Base-by-base conservation (phyloP, 2,329 filamentous ascomycete genomes). In the Fusarium buharicum region DNA sequence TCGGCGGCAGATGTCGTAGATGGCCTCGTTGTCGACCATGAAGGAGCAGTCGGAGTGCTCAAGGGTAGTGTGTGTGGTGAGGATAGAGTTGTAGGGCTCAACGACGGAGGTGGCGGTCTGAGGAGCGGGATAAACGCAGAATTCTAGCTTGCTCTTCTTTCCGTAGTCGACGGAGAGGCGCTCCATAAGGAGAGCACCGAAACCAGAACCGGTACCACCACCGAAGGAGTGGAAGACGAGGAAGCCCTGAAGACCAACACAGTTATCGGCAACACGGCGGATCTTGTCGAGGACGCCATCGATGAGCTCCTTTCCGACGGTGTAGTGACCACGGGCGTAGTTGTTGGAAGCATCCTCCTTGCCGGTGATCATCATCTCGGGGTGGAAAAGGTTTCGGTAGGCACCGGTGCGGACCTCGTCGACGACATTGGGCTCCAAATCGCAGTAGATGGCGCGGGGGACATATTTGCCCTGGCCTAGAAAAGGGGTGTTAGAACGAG, bases 291-390 rank as follows among this genome's bases (percentile, higher is more conserved):
- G 84, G 64, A 98, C 95, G 79, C 93, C 90, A 80, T 99, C 95
- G 73, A 98, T 97, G 80, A 99, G 88, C 86, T 99, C 95, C 88
- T 98, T 98, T 79, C 95, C 95, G 73, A 98, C 93, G 66, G 95
- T 99, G 87, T 99, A 99, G 86, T 99, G 95, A 71, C 95, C 95
- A 87, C 95, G 94, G 73, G 95, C 95, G 77, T 98, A 98, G 90
- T 99, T 99, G 91, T 99, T 99, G 72, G 94, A 97, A 71, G 95
- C 95, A 89, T 98, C 95, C 87, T 98, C 95, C 90, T 98, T 98
- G 82, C 95, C 95, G 68, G 92, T 97, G 82, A 99, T 97, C 94
- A 99, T 97, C 84, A 96, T 91, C 84, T 98, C 95, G 59, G 95
- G 95, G 85, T 98, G 95, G 89, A 98, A 98, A 68, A 99, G 90